phyloP scores from a whole-genome alignment of 129 eudicot species.

The Scalesia atractyloides region DNA sequence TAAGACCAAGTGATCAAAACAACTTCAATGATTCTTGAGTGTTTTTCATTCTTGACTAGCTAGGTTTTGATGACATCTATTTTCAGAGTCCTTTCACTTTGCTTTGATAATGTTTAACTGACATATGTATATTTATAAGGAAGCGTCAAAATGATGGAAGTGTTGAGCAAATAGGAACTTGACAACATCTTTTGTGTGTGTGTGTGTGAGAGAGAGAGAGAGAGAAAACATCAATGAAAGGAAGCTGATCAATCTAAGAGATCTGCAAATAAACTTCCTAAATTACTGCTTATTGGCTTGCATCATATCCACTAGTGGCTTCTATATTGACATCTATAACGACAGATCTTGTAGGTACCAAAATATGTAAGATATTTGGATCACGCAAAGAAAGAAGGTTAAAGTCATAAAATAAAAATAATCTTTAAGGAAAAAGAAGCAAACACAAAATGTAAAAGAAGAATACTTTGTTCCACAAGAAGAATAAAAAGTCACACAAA shows the following conservation, averaged over 20 bases:
- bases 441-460: conserved; percentile 23
- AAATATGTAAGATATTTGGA: conserved; percentile 17
- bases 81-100: conserved; percentile 42
- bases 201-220: conserved; percentile 35
- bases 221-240: conserved; percentile 39
- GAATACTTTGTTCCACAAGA: too few species aligned
- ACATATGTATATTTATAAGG: conserved; percentile 27
- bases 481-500: conserved; percentile 21
- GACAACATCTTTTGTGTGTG: conserved; percentile 1
- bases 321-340: conserved; percentile 40
- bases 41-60: conserved; percentile 22
- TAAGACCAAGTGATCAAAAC: too few species aligned
- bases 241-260: conserved; percentile 68
- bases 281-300: conserved; percentile 45
- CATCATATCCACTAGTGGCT: conserved; percentile 39
- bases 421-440: conserved; percentile 31
- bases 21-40: too few species aligned
- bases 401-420: conserved; percentile 1
- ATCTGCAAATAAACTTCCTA: conserved; percentile 42
- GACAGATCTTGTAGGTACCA: not conserved
- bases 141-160: too few species aligned
- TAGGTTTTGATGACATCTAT: conserved; percentile 33
- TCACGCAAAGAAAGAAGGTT: conserved; percentile 33
- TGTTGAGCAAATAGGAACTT: too few species aligned
- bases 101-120: conserved; percentile 40